Conservation (phyloP, 805 yeast genomes). For the Myxozyma mucilagina region DNA sequence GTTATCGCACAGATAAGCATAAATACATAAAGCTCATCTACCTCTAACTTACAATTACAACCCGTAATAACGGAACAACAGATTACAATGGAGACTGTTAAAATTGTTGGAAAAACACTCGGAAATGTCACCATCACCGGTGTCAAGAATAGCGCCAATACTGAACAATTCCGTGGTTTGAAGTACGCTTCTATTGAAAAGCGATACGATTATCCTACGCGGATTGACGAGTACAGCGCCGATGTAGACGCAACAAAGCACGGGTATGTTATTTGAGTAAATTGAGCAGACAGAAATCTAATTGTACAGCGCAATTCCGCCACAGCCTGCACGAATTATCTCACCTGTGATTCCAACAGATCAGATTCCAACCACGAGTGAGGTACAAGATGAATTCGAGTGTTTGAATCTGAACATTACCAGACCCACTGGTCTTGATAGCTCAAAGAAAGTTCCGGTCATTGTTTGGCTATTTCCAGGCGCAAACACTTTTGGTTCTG, state of each 20-base stretch:
- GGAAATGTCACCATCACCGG: constrained; percentile 26
- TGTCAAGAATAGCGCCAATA: constrained; percentile 1
- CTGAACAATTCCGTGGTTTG: constrained; percentile 26
- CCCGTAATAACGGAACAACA: neutral
- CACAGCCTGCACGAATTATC: constrained; percentile 21
- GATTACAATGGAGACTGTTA: constrained; percentile 1
- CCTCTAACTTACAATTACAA: neutral
- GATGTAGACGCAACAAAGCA: constrained; percentile 27
- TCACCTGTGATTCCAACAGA: constrained; percentile 19
- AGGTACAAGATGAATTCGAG: constrained; percentile 35
- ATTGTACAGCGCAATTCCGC: constrained; percentile 21
- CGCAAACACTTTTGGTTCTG: constrained; percentile 23
- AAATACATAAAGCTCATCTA: constrained; percentile 1
- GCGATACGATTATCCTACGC: constrained; percentile 25
- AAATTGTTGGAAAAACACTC: constrained; percentile 20
- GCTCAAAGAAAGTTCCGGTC: constrained; percentile 14
- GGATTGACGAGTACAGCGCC: constrained; percentile 10
- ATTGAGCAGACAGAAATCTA: neutral
- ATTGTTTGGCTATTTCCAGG: constrained; percentile 31
- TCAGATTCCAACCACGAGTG: constrained; percentile 18
- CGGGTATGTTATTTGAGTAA: constrained; percentile 15
- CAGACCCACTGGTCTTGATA: constrained; percentile 28
- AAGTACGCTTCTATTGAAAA: constrained; percentile 18
- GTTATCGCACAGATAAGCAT: no score
- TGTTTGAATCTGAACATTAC: constrained; percentile 40